Evolutionary conservation across 2,329 filamentous ascomycete species (phyloP).

Genomic region (Fusarium longipes): DNA sequence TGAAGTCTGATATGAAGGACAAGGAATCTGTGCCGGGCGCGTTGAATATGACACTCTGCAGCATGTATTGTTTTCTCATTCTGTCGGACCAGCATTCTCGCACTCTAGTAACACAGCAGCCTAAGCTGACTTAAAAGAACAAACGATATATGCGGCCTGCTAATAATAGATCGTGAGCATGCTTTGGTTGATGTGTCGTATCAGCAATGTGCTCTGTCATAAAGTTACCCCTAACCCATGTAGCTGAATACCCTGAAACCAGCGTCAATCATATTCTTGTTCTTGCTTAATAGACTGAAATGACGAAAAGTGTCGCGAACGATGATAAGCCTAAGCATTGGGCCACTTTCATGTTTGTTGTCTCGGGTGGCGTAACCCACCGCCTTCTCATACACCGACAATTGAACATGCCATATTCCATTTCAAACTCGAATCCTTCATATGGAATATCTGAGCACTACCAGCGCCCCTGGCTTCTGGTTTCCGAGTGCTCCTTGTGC

Average conservation of each 20-base stretch:
- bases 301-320: background rate
- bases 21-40: background rate
- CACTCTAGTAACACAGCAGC: background rate
- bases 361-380: conserved; percentile 6
- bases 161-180: background rate
- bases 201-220: background rate
- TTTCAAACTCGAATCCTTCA: conserved; percentile 3
- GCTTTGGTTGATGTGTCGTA: background rate
- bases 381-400: conserved; percentile 25
- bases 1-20: background rate
- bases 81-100: background rate
- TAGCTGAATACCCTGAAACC: background rate
- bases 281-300: background rate
- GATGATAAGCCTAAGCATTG: background rate
- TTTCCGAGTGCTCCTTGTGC: conserved; percentile 8
- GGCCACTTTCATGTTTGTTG: conserved; percentile 6
- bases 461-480: conserved; percentile 10
- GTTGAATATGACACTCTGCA: background rate
- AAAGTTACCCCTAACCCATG: background rate
- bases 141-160: background rate
- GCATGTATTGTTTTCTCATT: background rate
- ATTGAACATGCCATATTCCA: conserved; percentile 16
- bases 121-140: background rate
- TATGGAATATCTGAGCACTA: conserved; percentile 9
- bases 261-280: conserved; percentile 16